Conservation (phyloP, 805 yeast genomes). For the Lachancea nothofagi region DNA sequence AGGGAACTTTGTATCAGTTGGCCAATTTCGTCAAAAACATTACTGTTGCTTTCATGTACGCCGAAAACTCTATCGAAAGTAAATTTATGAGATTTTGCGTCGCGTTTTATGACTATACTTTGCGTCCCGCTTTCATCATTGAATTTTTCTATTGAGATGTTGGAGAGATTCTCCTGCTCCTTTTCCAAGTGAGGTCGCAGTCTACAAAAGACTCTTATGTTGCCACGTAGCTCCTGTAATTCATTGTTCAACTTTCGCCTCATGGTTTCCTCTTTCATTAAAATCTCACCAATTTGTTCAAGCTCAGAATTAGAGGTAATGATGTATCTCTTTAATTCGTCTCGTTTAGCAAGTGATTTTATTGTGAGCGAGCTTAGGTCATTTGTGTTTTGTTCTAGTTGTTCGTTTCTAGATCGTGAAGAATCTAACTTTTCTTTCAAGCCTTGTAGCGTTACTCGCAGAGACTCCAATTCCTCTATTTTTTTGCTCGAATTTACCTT, state of each 20-base stretch:
- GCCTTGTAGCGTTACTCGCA: slow-evolving; percentile 16
- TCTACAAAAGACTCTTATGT: slow-evolving; percentile 85
- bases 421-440: slow-evolving; percentile 21
- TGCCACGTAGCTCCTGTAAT: slow-evolving; percentile 85
- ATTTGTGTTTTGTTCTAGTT: slow-evolving; percentile 27
- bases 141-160: slow-evolving; percentile 29
- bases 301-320: slow-evolving; percentile 30
- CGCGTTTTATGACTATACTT: slow-evolving; percentile 17
- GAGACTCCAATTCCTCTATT: slow-evolving; percentile 8
- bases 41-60: slow-evolving; percentile 46
- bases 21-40: slow-evolving; percentile 76
- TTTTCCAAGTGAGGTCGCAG: slow-evolving; percentile 52
- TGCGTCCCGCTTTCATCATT: slow-evolving; percentile 28
- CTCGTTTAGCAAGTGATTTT: slow-evolving; percentile 13
- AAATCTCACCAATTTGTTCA: slow-evolving; percentile 31
- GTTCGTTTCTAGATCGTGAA: slow-evolving; percentile 22
- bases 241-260: slow-evolving; percentile 65
- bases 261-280: slow-evolving; percentile 46
- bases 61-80: slow-evolving; percentile 76
- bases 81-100: slow-evolving; percentile 35
- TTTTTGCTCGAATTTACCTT: slow-evolving; percentile 14
- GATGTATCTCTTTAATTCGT: slow-evolving; percentile 25
- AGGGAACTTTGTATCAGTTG: slow-evolving; percentile 80
- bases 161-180: slow-evolving; percentile 23
- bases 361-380: slow-evolving; percentile 12